These are phyloP conservation scores for Haplographium delicatum DNA, from an alignment of 495 filamentous ascomycete genomes.

Conservation along the genomic window DNA sequence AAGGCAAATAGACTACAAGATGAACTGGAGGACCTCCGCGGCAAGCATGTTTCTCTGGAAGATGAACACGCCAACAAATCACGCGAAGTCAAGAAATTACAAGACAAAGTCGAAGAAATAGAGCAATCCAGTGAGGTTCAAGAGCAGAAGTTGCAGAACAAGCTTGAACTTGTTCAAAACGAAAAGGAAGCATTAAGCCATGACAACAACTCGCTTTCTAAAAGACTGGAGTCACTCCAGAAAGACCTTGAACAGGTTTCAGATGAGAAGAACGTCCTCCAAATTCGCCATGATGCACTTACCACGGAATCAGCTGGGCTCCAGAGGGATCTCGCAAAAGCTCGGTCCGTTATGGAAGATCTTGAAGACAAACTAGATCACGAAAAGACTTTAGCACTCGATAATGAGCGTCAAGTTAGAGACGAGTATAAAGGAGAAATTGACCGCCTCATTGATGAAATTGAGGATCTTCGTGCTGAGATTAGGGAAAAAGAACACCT, in stretches of 20 bases:
- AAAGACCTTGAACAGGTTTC: constrained; percentile 39
- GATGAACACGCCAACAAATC: constrained; percentile 14
- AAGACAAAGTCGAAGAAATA: constrained; percentile 27
- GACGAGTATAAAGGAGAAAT: constrained; percentile 59
- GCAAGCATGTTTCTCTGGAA: constrained; percentile 34
- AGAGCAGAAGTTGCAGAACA: constrained; percentile 39
- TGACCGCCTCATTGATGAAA: constrained; percentile 57
- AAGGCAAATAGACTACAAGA: constrained; percentile 58
- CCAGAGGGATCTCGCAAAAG: constrained; percentile 56
- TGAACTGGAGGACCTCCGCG: constrained; percentile 55
- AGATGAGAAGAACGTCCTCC: constrained; percentile 69
- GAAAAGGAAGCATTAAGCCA: constrained; percentile 35
- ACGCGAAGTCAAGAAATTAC: constrained; percentile 17
- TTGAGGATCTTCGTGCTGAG: constrained; percentile 63
- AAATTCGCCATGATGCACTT: constrained; percentile 63
- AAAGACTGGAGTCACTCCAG: constrained; percentile 45
- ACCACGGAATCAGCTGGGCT: constrained; percentile 62
- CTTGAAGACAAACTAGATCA: constrained; percentile 53
- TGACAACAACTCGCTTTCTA: constrained; percentile 38
- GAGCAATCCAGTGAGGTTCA: constrained; percentile 37
- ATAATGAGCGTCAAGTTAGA: constrained; percentile 50
- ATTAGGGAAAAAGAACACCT: constrained; percentile 70
- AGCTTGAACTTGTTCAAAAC: constrained; percentile 36
- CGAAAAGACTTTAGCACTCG: constrained; percentile 52
- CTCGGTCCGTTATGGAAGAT: constrained; percentile 50